Conservation (phyloP, 768 basidiomycete species). For the Obba rivulosa region DNA sequence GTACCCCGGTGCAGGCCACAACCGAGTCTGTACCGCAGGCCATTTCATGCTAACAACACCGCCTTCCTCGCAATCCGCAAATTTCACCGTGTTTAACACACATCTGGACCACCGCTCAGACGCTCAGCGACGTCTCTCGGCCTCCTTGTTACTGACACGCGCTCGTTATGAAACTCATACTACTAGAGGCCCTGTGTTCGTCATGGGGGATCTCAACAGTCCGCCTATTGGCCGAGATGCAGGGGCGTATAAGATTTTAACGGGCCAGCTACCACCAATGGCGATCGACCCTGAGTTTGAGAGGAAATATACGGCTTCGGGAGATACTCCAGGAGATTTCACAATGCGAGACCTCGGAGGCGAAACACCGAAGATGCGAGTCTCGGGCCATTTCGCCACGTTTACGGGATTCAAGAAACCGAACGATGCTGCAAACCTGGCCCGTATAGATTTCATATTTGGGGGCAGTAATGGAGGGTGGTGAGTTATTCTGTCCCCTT, state of each 20-base stretch:
- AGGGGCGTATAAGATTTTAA: slow-evolving; percentile 47
- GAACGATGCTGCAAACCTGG: slow-evolving; percentile 29
- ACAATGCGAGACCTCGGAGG: slow-evolving; percentile 41
- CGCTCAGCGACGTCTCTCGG: slow-evolving; percentile 42
- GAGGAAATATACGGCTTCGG: slow-evolving; percentile 31
- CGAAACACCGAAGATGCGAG: slow-evolving; percentile 32
- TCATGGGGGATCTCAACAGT: slow-evolving; percentile 55
- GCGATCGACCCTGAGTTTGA: slow-evolving; percentile 40
- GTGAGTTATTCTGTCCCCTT: too few relatives aligned
- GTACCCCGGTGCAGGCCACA: slow-evolving; percentile 46
- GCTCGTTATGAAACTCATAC: slow-evolving; percentile 43
- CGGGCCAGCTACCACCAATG: slow-evolving; percentile 35
- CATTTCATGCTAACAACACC: slow-evolving; percentile 29
- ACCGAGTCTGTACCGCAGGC: slow-evolving; percentile 43
- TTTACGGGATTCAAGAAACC: slow-evolving; percentile 47
- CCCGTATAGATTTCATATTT: slow-evolving; percentile 48
- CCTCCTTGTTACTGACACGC: slow-evolving; percentile 45
- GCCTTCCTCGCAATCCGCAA: slow-evolving; percentile 8
- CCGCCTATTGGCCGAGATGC: slow-evolving; percentile 38
- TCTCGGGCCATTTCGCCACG: slow-evolving; percentile 44
- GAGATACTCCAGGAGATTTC: slow-evolving; percentile 27
- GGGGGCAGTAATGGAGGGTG: slow-evolving; percentile 42
- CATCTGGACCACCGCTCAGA: slow-evolving; percentile 54
- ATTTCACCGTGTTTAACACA: slow-evolving; percentile 44
- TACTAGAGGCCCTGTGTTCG: slow-evolving; percentile 36